phyloP scores from a whole-genome alignment of 2,329 filamentous ascomycete genomes.

The Penicillium brasilianum region DNA sequence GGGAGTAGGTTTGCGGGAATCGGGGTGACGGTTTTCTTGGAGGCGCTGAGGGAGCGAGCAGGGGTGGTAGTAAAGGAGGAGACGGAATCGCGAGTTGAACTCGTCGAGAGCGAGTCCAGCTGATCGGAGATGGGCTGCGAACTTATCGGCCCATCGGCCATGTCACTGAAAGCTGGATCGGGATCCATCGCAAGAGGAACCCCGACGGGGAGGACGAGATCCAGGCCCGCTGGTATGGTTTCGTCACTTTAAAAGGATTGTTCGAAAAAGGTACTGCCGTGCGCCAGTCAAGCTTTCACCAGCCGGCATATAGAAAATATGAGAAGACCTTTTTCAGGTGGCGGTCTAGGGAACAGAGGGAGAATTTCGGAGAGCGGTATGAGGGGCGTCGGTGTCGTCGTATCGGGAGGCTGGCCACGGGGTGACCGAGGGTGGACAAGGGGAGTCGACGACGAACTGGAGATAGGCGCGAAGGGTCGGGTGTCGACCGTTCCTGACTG shows the following conservation, averaged over 20 bases:
- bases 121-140: conserved; percentile 26
- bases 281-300: neutral
- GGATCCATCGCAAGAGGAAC: conserved; percentile 27
- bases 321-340: neutral
- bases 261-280: neutral
- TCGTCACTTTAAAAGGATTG: neutral
- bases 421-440: conserved; percentile 5
- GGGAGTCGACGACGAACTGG: conserved; percentile 6
- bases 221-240: neutral
- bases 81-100: conserved; percentile 24
- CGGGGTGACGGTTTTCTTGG: conserved; percentile 51
- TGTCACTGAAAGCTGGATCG: conserved; percentile 28
- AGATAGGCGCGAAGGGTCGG: neutral
- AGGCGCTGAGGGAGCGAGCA: conserved; percentile 28
- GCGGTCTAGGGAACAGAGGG: neutral
- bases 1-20: conserved; percentile 66
- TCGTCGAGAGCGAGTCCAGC: conserved; percentile 43
- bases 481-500: neutral
- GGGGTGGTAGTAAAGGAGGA: conserved; percentile 27
- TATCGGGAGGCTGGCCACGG: conserved; percentile 13
- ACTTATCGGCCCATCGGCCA: conserved; percentile 24
- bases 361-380: conserved; percentile 6
- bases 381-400: conserved; percentile 6
- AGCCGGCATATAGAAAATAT: neutral
- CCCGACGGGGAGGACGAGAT: neutral